These are phyloP conservation scores for Coemansia sp. DNA, from an alignment of 192 early-diverging fungal species.

Conservation along the genomic window DNA sequence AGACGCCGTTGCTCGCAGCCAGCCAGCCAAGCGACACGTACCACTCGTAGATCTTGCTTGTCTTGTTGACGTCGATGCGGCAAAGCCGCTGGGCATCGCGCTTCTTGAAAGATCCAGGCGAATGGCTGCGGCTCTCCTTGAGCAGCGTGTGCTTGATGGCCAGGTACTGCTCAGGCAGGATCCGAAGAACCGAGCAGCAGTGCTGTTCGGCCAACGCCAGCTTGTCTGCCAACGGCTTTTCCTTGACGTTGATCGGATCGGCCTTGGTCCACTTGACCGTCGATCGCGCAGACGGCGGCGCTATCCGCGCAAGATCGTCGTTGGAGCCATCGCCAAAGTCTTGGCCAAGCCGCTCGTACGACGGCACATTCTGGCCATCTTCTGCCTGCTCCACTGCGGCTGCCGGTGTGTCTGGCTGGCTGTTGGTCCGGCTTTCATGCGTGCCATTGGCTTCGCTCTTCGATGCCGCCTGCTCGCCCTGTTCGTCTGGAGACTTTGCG, in stretches of 20 bases:
- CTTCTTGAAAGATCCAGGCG: constrained; percentile 71
- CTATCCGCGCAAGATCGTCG: constrained; percentile 35
- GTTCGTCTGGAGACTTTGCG: background rate
- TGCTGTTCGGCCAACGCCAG: constrained; percentile 64
- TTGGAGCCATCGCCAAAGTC: constrained; percentile 10
- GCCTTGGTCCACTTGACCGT: constrained; percentile 56
- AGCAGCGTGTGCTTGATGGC: constrained; percentile 80
- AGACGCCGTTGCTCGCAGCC: constrained; percentile 39
- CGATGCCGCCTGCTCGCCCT: background rate
- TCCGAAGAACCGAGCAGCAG: constrained; percentile 78
- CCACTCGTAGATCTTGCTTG: constrained; percentile 85
- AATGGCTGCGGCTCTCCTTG: constrained; percentile 45
- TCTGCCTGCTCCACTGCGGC: constrained; percentile 1
- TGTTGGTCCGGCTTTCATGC: constrained; percentile 2
- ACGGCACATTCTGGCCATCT: constrained; percentile 37
- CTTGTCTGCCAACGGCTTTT: constrained; percentile 38
- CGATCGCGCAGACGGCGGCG: constrained; percentile 28
- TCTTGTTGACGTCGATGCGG: constrained; percentile 95
- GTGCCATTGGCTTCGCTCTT: constrained; percentile 8
- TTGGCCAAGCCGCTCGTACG: constrained; percentile 42
- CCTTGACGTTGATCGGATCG: constrained; percentile 42
- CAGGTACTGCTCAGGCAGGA: constrained; percentile 83
- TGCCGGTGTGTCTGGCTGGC: constrained; percentile 2
- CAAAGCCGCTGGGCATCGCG: constrained; percentile 89
- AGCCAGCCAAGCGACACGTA: constrained; percentile 89